These are phyloP conservation scores for Aspergillus leporis DNA, from an alignment of 495 filamentous ascomycete genomes.

Conservation along the genomic window DNA sequence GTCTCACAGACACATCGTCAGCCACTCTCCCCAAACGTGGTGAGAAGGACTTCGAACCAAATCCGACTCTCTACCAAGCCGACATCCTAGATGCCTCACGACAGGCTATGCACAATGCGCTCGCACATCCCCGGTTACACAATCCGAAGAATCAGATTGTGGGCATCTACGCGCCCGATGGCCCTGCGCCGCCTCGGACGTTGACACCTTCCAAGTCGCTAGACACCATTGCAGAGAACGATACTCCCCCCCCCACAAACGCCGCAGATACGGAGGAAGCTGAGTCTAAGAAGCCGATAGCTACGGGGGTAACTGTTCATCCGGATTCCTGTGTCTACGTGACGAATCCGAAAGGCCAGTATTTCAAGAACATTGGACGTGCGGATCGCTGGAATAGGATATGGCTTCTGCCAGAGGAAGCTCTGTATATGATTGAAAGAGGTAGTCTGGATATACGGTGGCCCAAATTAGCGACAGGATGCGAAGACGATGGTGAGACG, in stretches of 20 bases:
- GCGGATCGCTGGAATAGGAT: slow-evolving; percentile 57
- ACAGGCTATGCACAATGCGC: slow-evolving; percentile 86
- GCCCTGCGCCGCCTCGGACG: slow-evolving; percentile 30
- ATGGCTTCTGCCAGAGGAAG: slow-evolving; percentile 91
- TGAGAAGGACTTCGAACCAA: slow-evolving; percentile 95
- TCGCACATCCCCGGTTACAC: slow-evolving; percentile 71
- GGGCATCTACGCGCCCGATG: slow-evolving; percentile 52
- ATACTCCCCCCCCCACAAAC: slow-evolving; percentile 13
- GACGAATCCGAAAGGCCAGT: slow-evolving; percentile 46
- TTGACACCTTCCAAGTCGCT: slow-evolving; percentile 1
- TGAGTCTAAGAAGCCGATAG: slow-evolving; percentile 23
- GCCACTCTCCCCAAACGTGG: slow-evolving; percentile 70
- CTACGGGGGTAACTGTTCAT: slow-evolving; percentile 26
- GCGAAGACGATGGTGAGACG: slow-evolving; percentile 28
- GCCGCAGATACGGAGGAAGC: slow-evolving; percentile 31
- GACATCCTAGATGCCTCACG: slow-evolving; percentile 74
- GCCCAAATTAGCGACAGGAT: slow-evolving; percentile 48
- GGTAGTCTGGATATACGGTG: slow-evolving; percentile 85
- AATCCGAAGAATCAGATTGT: slow-evolving; percentile 51
- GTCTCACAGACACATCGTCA: slow-evolving; percentile 35
- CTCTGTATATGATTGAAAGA: slow-evolving; percentile 82
- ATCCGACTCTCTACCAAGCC: slow-evolving; percentile 80
- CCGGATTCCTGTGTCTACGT: slow-evolving; percentile 46
- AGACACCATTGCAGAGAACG: slow-evolving; percentile 14
- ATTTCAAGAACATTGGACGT: slow-evolving; percentile 60